Percentiles rank a stretch among this genome's conserved stretches.
Conservation (phyloP, 306 rosid genomes). For the Dalbergia cochinchinensis region DNA sequence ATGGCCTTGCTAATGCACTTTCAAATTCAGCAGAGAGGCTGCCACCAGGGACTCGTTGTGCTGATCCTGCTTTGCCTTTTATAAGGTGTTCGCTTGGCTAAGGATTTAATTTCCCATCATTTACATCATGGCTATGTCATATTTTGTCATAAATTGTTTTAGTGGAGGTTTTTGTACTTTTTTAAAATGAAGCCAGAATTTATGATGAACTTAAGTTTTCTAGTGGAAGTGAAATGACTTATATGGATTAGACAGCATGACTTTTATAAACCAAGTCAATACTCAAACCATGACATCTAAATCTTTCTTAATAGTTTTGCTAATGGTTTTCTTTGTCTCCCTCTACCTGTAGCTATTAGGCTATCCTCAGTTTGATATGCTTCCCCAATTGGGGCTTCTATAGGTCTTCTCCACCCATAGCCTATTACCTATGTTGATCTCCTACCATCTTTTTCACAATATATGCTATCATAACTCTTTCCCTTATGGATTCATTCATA, state of each 20-base stretch:
- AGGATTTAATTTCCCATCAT: conserved; percentile 21
- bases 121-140: conserved; percentile 7
- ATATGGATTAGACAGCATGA: too few relatives aligned
- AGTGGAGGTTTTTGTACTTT: conserved; percentile 15
- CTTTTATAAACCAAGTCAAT: too few relatives aligned
- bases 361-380: too few relatives aligned
- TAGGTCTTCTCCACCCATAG: too few relatives aligned
- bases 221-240: background rate
- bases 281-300: too few relatives aligned
- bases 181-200: conserved; percentile 17
- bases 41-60: conserved; percentile 91
- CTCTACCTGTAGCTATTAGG: too few relatives aligned
- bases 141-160: conserved; percentile 1
- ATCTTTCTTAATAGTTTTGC: too few relatives aligned
- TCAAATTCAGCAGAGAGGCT: conserved; percentile 88
- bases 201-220: conserved; percentile 12
- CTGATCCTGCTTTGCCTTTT: conserved; percentile 95
- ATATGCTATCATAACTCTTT: too few relatives aligned
- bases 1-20: conserved; percentile 93
- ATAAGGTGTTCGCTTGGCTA: conserved; percentile 66
- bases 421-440: too few relatives aligned
- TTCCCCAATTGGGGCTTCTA: too few relatives aligned
- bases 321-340: too few relatives aligned
- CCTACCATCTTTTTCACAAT: background rate
- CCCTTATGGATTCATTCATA: too few relatives aligned